These are phyloP conservation scores for Leccinum aurantiacum DNA, from an alignment of 768 basidiomycete genomes.

Conservation along the genomic window DNA sequence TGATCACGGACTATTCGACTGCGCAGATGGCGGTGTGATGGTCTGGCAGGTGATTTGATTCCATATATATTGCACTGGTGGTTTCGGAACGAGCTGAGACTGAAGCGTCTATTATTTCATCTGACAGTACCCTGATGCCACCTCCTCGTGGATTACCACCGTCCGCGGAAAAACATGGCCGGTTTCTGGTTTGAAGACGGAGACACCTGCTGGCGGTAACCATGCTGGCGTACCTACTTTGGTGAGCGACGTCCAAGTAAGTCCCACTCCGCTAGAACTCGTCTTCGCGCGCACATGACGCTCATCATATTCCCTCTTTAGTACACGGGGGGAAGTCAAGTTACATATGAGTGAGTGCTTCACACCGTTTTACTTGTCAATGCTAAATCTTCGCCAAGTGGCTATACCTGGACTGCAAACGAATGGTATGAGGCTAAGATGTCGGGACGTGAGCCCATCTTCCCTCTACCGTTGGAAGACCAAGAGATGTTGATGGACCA, in stretches of 20 bases:
- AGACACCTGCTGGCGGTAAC: constrained; percentile 11
- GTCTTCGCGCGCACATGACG: not conserved
- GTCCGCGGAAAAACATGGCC: constrained; percentile 41
- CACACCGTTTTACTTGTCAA: too few relatives aligned
- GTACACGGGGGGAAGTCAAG: constrained; percentile 44
- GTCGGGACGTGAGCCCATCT: constrained; percentile 26
- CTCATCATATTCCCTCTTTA: constrained; percentile 14
- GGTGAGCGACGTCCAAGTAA: constrained; percentile 37
- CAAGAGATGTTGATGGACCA: not conserved
- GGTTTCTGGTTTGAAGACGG: constrained; percentile 7
- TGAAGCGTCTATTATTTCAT: not conserved
- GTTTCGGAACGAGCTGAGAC: not conserved
- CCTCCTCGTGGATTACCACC: constrained; percentile 39
- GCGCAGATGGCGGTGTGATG: constrained; percentile 40
- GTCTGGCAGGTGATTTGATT: constrained; percentile 38
- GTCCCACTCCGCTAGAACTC: constrained; percentile 13
- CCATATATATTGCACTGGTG: not conserved
- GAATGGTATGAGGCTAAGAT: constrained; percentile 45
- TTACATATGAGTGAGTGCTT: constrained; percentile 40
- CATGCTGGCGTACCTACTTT: constrained; percentile 47
- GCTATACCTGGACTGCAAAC: constrained; percentile 49
- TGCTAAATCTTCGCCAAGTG: constrained; percentile 26
- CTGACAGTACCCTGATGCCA: constrained; percentile 39
- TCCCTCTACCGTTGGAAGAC: not conserved
- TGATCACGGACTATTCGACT: not conserved